phyloP scores from a whole-genome alignment of 2,329 filamentous ascomycete genomes.

The Calonectria pseudoreteaudii region DNA sequence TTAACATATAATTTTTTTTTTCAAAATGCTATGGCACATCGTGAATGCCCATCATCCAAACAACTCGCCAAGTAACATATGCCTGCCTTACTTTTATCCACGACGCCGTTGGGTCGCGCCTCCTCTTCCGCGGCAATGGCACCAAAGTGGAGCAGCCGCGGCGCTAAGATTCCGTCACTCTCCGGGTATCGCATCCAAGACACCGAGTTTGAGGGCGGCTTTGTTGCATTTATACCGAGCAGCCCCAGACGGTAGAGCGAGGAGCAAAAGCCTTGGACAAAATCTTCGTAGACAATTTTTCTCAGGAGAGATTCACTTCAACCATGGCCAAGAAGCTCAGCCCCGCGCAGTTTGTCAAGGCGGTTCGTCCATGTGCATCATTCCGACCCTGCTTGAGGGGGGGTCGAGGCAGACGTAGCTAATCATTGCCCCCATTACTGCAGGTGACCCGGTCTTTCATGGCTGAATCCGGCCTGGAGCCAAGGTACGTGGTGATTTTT shows the following conservation, averaged over 20 bases:
- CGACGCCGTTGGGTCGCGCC: not conserved
- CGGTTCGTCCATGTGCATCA: conserved; percentile 39
- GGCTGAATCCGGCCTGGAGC: conserved; percentile 87
- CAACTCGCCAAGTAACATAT: not conserved
- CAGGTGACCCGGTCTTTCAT: conserved; percentile 90
- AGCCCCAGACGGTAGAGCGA: not conserved
- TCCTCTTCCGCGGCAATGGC: conserved; percentile 9
- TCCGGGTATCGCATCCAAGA: conserved; percentile 15
- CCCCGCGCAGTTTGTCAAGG: conserved; percentile 50
- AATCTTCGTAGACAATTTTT: not conserved
- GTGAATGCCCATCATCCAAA: not conserved
- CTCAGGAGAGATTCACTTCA: not conserved
- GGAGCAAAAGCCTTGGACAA: not conserved
- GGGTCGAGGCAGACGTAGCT: not conserved
- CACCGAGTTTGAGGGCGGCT: not conserved
- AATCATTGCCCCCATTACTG: not conserved
- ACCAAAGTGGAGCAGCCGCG: conserved; percentile 10
- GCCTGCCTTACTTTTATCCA: not conserved
- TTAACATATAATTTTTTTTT: too few relatives aligned
- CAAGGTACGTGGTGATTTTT: conserved; percentile 69
- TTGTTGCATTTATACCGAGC: not conserved
- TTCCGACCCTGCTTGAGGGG: not conserved
- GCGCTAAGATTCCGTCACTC: conserved; percentile 24
- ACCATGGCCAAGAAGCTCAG: conserved; percentile 50
- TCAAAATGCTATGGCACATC: too few relatives aligned